A percentile compares a stretch with the other conserved stretches of the same genome.
These are phyloP conservation scores for Phialophora macrospora DNA, from an alignment of 2,329 filamentous ascomycete genomes.

Conservation along the genomic window DNA sequence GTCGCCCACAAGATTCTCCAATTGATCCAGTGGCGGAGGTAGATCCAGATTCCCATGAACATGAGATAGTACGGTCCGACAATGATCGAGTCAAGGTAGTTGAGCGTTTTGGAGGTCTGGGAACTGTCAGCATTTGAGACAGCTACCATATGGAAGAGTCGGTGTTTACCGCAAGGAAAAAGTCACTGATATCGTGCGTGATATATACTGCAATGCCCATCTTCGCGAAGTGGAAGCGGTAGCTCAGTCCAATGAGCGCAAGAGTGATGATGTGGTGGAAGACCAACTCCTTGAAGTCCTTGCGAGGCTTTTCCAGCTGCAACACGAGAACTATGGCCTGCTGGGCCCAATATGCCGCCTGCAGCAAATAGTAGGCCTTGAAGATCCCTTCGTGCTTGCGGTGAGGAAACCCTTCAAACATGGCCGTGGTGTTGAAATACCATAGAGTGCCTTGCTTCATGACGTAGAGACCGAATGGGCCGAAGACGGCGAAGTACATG, in stretches of 20 bases:
- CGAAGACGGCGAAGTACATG: conserved; percentile 78
- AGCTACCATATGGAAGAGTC: conserved; percentile 8
- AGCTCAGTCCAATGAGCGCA: conserved; percentile 76
- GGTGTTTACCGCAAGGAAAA: conserved; percentile 77
- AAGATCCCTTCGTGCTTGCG: conserved; percentile 73
- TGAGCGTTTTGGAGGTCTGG: conserved; percentile 81
- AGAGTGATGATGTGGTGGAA: conserved; percentile 84
- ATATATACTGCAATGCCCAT: conserved; percentile 88
- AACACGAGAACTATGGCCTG: conserved; percentile 81
- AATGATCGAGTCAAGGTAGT: conserved; percentile 77
- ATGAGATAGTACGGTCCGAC: conserved; percentile 77
- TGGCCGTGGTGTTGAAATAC: conserved; percentile 84
- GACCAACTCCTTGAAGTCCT: conserved; percentile 88
- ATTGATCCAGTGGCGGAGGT: conserved; percentile 73
- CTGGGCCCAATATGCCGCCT: conserved; percentile 88
- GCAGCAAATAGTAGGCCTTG: conserved; percentile 90
- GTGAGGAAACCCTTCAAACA: conserved; percentile 85
- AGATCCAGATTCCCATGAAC: conserved; percentile 81
- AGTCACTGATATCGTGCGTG: conserved; percentile 86
- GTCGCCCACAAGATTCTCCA: conserved; percentile 44
- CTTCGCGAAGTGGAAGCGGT: conserved; percentile 90
- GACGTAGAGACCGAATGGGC: conserved; percentile 79
- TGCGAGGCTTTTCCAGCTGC: conserved; percentile 83
- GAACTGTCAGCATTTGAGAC: conserved; percentile 22
- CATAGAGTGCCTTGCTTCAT: conserved; percentile 73